A percentile compares a stretch with the other conserved stretches of the same genome.
Conservation (phyloP, 2,329 filamentous ascomycete genomes). For the Davidsoniella virescens region DNA sequence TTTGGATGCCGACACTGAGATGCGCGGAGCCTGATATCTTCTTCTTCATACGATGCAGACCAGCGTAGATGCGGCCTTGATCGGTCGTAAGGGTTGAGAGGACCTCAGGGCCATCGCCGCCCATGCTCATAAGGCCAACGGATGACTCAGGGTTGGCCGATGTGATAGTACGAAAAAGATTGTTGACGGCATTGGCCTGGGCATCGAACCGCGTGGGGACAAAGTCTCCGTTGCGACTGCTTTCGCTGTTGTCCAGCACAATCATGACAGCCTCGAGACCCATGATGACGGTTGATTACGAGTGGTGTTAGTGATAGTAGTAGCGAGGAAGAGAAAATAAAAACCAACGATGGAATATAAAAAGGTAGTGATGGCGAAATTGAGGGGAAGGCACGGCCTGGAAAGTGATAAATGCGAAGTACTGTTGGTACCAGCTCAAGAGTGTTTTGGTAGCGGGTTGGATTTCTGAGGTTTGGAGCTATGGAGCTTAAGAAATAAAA, state of each 20-base stretch:
- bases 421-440: not conserved
- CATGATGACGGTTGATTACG: constrained; percentile 48
- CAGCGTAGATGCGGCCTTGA: constrained; percentile 86
- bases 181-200: constrained; percentile 84
- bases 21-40: constrained; percentile 85
- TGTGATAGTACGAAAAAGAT: constrained; percentile 91
- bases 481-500: constrained; percentile 24
- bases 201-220: constrained; percentile 91
- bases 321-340: not conserved
- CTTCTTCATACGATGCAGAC: constrained; percentile 70
- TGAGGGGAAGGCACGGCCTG: not conserved
- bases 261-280: constrained; percentile 99
- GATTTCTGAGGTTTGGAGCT: constrained; percentile 5
- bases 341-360: not conserved
- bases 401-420: not conserved
- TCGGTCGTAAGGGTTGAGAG: constrained; percentile 92
- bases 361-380: not conserved
- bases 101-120: constrained; percentile 90
- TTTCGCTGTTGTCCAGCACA: constrained; percentile 98
- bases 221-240: constrained; percentile 87
- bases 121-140: constrained; percentile 98
- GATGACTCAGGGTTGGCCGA: constrained; percentile 92
- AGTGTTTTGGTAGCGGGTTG: constrained; percentile 4
- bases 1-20: constrained; percentile 85
- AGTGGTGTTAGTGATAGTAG: not conserved